Evolutionary conservation across 176 grass and related monocot genomes (phyloP).

Genomic region (Paspalum vaginatum): DNA sequence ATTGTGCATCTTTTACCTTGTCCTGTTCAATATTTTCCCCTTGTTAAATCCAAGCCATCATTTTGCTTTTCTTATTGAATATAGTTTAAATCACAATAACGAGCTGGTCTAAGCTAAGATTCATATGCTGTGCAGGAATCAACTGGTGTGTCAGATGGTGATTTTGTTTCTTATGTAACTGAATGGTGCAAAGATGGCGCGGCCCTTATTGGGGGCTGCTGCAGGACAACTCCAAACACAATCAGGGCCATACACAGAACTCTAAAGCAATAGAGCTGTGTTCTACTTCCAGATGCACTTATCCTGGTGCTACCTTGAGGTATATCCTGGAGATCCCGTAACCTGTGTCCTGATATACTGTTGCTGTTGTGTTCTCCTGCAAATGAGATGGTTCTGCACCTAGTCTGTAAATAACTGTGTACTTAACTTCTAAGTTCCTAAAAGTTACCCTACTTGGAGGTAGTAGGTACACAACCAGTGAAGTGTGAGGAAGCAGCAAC

Average conservation of each 20-base stretch:
- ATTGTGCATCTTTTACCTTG: background rate
- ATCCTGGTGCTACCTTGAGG: background rate
- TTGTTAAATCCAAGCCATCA: background rate
- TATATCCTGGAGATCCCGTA: background rate
- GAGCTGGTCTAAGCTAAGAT: slow-evolving; percentile 13
- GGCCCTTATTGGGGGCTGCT: slow-evolving; percentile 76
- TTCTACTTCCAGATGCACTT: background rate
- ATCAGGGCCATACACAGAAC: slow-evolving; percentile 72
- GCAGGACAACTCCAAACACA: slow-evolving; percentile 97
- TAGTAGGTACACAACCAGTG: slow-evolving; percentile 16
- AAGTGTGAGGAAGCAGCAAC: slow-evolving; percentile 22
- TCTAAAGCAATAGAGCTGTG: slow-evolving; percentile 54
- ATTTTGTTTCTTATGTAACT: slow-evolving; percentile 84
- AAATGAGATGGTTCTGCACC: slow-evolving; percentile 30
- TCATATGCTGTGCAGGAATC: slow-evolving; percentile 57
- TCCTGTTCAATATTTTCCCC: background rate
- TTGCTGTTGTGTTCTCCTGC: background rate
- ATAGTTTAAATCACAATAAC: background rate
- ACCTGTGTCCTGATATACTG: background rate
- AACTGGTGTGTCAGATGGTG: slow-evolving; percentile 76
- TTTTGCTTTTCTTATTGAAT: background rate
- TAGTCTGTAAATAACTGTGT: slow-evolving; percentile 21
- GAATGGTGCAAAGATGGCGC: slow-evolving; percentile 84
- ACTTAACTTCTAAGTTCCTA: background rate
- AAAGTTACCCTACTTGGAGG: slow-evolving; percentile 1